Evolutionary conservation across 1,284 basidiomycete species (phyloP).

Genomic region (Austropuccinia psidii): DNA sequence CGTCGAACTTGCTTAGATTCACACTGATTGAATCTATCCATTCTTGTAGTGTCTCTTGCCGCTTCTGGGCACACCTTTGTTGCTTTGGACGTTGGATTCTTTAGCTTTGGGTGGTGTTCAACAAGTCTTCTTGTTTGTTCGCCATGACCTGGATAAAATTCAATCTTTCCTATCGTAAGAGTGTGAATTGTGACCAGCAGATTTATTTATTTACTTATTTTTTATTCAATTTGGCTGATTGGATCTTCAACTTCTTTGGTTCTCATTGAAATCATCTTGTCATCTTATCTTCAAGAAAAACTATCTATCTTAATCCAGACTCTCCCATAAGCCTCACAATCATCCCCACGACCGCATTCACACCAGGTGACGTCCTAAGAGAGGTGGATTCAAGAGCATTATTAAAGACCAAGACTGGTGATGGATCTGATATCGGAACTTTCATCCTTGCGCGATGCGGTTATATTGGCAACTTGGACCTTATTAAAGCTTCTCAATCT

Average conservation of each 20-base stretch:
- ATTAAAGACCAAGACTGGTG: slow-evolving; percentile 63
- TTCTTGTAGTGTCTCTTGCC: slow-evolving; percentile 71
- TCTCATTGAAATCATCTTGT: background rate
- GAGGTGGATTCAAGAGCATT: slow-evolving; percentile 84
- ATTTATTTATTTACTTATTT: slow-evolving; percentile 35
- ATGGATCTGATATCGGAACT: slow-evolving; percentile 37
- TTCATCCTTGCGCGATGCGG: slow-evolving; percentile 92
- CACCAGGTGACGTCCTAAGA: slow-evolving; percentile 89
- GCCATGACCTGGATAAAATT: slow-evolving; percentile 73
- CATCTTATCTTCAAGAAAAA: background rate
- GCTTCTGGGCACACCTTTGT: slow-evolving; percentile 81
- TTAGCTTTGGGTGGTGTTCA: slow-evolving; percentile 84
- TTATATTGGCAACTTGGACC: slow-evolving; percentile 83
- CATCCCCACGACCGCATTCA: slow-evolving; percentile 70
- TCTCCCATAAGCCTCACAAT: slow-evolving; percentile 55
- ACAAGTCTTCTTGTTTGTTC: slow-evolving; percentile 86
- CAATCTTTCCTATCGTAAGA: slow-evolving; percentile 69
- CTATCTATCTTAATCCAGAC: slow-evolving; percentile 27
- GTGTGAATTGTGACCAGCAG: no score
- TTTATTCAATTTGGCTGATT: background rate
- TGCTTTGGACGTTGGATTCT: slow-evolving; percentile 94
- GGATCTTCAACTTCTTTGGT: background rate
- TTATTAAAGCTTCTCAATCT: slow-evolving; percentile 75
- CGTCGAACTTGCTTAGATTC: background rate
- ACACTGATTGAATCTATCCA: background rate